Evolutionary conservation across 2,329 filamentous ascomycete species (phyloP).

Genomic region (Paramyrothecium roridum): DNA sequence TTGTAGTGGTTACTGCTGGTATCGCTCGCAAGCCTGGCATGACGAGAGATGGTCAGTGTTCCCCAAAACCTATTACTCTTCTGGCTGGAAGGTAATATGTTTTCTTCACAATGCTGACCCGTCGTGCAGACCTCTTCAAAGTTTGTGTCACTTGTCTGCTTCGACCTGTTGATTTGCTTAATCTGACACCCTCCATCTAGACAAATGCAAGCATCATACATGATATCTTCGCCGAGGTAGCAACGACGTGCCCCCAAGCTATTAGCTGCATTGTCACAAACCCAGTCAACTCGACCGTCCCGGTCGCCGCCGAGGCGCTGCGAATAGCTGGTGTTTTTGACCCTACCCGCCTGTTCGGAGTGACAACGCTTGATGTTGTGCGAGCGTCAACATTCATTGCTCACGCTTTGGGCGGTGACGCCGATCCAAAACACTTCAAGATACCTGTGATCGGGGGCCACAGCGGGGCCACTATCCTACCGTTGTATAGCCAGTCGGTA

Average conservation of each 20-base stretch:
- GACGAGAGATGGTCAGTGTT: constrained; percentile 58
- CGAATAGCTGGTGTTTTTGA: constrained; percentile 73
- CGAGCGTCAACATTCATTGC: constrained; percentile 73
- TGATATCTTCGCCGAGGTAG: constrained; percentile 70
- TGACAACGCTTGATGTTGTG: constrained; percentile 77
- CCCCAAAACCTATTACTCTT: background rate
- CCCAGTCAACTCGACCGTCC: constrained; percentile 79
- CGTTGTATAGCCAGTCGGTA: constrained; percentile 69
- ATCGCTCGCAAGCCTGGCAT: constrained; percentile 79
- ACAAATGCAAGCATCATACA: constrained; percentile 80
- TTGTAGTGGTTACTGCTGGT: constrained; percentile 75
- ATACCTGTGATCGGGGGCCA: constrained; percentile 75
- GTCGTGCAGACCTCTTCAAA: constrained; percentile 52
- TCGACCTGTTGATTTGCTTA: too few species aligned
- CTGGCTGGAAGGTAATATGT: background rate
- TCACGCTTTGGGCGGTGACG: constrained; percentile 37
- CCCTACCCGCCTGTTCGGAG: constrained; percentile 76
- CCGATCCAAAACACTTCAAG: constrained; percentile 64
- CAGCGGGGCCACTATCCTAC: constrained; percentile 75
- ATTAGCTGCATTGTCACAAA: constrained; percentile 77
- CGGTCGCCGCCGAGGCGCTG: constrained; percentile 74
- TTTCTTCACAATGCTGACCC: background rate
- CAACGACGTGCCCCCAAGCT: constrained; percentile 66
- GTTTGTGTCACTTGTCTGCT: background rate
- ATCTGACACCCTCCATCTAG: constrained; percentile 11